phyloP scores from a whole-genome alignment of 768 basidiomycete genomes.

The Lentinula boryana region DNA sequence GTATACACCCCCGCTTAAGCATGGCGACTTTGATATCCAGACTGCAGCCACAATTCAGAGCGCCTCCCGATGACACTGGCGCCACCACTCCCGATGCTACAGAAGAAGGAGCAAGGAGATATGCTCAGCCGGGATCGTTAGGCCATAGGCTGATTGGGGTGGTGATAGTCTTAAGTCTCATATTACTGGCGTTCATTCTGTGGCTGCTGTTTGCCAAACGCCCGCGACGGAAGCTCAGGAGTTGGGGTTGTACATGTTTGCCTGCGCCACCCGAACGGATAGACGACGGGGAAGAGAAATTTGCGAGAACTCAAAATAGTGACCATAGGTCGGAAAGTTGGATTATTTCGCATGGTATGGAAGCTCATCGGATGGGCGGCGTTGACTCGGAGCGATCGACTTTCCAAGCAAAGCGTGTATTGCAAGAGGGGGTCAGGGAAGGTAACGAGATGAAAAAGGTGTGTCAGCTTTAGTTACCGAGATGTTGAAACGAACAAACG shows the following conservation, averaged over 20 bases:
- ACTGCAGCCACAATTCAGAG: background rate
- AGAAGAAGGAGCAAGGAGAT: background rate
- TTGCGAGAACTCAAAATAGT: background rate
- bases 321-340: background rate
- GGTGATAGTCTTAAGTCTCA: slow-evolving; percentile 29
- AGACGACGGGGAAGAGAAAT: background rate
- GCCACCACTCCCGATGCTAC: background rate
- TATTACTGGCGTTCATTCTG: slow-evolving; percentile 26
- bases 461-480: background rate
- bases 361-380: background rate
- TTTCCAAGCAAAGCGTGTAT: background rate
- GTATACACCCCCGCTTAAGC: background rate
- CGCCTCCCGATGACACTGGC: background rate
- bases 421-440: background rate
- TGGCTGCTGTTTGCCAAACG: slow-evolving; percentile 31
- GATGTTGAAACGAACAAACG: background rate
- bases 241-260: background rate
- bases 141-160: slow-evolving; percentile 43
- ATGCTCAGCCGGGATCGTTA: slow-evolving; percentile 19
- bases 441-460: background rate
- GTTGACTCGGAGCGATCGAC: background rate
- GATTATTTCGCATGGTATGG: background rate
- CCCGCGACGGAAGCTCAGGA: slow-evolving; percentile 22
- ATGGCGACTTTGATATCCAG: background rate
- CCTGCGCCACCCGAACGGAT: background rate